Evolutionary conservation across 2,329 filamentous ascomycete species (phyloP), one percentile per base, ranked within the genome.

Genomic region (Trichophyton benhamiae): DNA sequence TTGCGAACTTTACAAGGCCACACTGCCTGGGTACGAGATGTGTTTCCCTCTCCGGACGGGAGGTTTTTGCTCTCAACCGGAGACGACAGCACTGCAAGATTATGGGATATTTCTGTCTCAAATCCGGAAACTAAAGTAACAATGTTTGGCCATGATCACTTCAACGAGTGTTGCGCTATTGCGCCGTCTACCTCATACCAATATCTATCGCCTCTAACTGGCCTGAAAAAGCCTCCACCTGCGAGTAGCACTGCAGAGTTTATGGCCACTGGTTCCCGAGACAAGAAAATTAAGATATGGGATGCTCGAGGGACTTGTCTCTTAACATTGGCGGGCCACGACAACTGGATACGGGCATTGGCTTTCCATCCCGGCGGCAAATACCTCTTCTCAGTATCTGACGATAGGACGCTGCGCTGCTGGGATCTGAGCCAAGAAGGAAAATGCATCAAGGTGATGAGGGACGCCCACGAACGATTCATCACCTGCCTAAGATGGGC

Each of bases 371-470:
- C 92, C 0, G 88, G 89, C 7, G 92, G 92, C 49, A 95, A 92
- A 74, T 96, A 94, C 69, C 80, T 97, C 1, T 76, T 97, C 4
- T 91, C 87, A 5, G 89, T 88, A 20, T 83, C 87, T 15, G 92
- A 97, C 72, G 92, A 97, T 76, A 95, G 94, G 77, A 91, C 89
- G 3, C 80, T 97, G 63, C 82, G 91, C 61, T 96, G 91, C 77
- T 97, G 92, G 92, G 92, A 97, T 76, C 78, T 97, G 27, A 82
- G 83, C 27, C 92, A 97, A 71, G 91, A 95, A 72, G 89, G 89
- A 48, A 91, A 91, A 69, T 92, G 90, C 68, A 90, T 96, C 66
- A 92, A 92, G 74, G 86, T 84, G 0, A 77, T 97, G 15, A 80
- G 81, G 42, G 88, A 90, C 65, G 85, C 85, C 0, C 91, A 95